Evolutionary conservation across 495 filamentous ascomycete species (phyloP).

Genomic region (Podospora didyma): DNA sequence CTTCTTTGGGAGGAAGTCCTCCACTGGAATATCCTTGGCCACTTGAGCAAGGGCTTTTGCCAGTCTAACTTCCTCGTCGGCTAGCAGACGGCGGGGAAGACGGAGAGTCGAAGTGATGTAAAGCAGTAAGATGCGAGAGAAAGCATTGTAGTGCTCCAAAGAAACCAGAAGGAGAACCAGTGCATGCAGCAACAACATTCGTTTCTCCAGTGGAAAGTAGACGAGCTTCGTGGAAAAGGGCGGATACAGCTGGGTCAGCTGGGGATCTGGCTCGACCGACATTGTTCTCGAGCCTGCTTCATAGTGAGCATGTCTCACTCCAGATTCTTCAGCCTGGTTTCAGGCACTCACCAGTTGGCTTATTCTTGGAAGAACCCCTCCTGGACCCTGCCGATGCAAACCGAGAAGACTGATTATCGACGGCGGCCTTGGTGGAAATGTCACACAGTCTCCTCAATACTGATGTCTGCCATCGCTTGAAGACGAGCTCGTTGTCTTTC

Average conservation of each 20-base stretch:
- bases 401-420: conserved; percentile 14
- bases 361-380: conserved; percentile 10
- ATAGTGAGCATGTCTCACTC: conserved; percentile 5
- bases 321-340: neutral
- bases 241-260: conserved; percentile 39
- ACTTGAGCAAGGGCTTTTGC: conserved; percentile 70
- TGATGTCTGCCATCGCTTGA: conserved; percentile 40
- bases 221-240: conserved; percentile 40
- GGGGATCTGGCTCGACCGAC: conserved; percentile 33
- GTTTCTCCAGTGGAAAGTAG: conserved; percentile 39
- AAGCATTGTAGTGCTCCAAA: conserved; percentile 73
- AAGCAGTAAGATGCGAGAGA: conserved; percentile 71
- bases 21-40: conserved; percentile 64
- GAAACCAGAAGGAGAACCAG: conserved; percentile 73
- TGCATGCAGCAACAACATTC: conserved; percentile 48
- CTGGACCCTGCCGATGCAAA: conserved; percentile 3
- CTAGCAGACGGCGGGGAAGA: conserved; percentile 59
- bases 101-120: conserved; percentile 64
- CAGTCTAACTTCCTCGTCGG: conserved; percentile 69
- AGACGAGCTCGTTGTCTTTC: conserved; percentile 38
- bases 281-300: conserved; percentile 25
- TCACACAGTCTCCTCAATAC: conserved; percentile 37
- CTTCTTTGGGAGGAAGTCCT: conserved; percentile 63
- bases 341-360: conserved; percentile 7
- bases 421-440: conserved; percentile 30